Percentiles rank a stretch among this genome's conserved stretches.
Conservation (phyloP, 129 eudicot species). For the Arctium minus region DNA sequence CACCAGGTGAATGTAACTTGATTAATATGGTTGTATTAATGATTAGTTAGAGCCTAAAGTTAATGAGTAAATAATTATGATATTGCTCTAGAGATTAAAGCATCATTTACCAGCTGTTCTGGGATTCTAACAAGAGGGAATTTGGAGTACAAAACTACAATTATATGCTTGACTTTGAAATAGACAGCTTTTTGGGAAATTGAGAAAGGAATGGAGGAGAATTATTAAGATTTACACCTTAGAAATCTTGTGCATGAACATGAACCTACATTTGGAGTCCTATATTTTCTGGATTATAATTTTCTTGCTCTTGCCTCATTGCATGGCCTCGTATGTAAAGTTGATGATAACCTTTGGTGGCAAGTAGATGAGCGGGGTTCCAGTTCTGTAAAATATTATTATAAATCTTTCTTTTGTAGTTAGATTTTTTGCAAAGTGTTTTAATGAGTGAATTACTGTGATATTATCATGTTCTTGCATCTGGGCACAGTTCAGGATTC, state of each 20-base stretch:
- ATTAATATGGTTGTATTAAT: not conserved
- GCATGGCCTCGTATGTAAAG: not conserved
- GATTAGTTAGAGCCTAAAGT: not conserved
- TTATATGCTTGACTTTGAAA: not conserved
- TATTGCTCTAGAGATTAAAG: not conserved
- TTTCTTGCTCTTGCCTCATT: not conserved
- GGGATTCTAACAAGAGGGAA: not conserved
- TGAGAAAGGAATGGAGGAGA: not conserved
- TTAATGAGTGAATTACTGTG: conserved; percentile 6
- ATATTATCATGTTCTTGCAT: conserved; percentile 2
- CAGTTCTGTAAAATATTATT: not conserved
- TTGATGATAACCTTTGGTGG: not conserved
- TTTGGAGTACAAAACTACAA: not conserved
- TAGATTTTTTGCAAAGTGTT: not conserved
- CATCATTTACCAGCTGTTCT: not conserved
- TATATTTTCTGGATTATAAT: not conserved
- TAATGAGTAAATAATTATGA: not conserved
- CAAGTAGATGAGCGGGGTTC: not conserved
- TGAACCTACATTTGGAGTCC: not conserved
- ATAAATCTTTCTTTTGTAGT: not conserved
- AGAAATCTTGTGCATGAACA: not conserved
- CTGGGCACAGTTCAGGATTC: not conserved
- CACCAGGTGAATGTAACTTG: not conserved
- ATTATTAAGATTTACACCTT: not conserved
- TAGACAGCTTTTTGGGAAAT: not conserved